phyloP scores from a whole-genome alignment of 2,329 filamentous ascomycete genomes.

The Acephala macrosclerotiorum region DNA sequence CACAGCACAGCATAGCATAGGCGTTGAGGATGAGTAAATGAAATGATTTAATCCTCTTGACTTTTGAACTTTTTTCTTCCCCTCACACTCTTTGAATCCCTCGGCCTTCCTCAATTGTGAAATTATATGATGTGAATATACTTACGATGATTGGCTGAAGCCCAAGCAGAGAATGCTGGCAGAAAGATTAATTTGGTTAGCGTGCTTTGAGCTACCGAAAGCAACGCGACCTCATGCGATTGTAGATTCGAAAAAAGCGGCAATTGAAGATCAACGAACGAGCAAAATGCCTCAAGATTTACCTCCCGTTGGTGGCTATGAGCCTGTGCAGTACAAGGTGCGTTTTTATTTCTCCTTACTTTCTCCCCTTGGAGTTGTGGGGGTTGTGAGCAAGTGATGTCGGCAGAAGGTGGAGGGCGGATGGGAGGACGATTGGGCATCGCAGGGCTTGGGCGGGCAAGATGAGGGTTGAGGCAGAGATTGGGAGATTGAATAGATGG shows the following conservation, averaged over 20 bases:
- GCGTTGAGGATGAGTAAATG: not conserved
- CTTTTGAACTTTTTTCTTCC: not conserved
- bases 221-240: conserved; percentile 5
- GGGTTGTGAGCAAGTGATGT: too few relatives aligned
- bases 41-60: not conserved
- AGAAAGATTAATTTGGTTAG: not conserved
- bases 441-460: too few relatives aligned
- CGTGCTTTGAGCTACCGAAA: not conserved
- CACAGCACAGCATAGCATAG: conserved; percentile 11
- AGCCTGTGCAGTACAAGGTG: conserved; percentile 96
- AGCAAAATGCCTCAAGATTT: conserved; percentile 93
- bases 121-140: not conserved
- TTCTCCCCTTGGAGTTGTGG: not conserved
- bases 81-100: not conserved
- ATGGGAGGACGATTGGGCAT: too few relatives aligned
- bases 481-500: too few relatives aligned
- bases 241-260: not conserved
- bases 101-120: not conserved
- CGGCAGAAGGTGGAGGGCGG: too few relatives aligned
- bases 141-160: not conserved
- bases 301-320: conserved; percentile 94
- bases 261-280: conserved; percentile 5
- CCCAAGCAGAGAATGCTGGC: not conserved
- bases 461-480: too few relatives aligned
- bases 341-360: conserved; percentile 41